phyloP scores from a whole-genome alignment of 495 filamentous ascomycete species.

The Venustampulla echinocandica region DNA sequence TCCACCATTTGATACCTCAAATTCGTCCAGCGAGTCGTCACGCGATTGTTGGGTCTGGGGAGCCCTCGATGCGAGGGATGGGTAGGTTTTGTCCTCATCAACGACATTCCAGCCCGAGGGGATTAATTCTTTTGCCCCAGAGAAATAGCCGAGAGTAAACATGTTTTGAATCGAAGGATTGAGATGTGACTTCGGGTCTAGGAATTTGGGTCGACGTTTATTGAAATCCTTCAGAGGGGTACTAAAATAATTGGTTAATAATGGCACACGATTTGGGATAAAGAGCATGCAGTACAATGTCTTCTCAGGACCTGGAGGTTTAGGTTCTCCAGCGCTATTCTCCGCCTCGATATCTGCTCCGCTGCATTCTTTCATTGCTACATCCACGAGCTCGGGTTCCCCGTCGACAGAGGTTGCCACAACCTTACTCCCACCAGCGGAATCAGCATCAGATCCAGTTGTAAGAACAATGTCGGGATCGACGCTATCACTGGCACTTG shows the following conservation, averaged over 20 bases:
- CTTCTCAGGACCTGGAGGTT: background rate
- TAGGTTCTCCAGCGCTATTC: background rate
- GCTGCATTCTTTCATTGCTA: slow-evolving; percentile 63
- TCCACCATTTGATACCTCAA: slow-evolving; percentile 21
- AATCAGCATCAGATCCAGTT: slow-evolving; percentile 65
- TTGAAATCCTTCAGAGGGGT: slow-evolving; percentile 7
- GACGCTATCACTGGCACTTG: slow-evolving; percentile 37
- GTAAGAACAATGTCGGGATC: slow-evolving; percentile 67
- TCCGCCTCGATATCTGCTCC: background rate
- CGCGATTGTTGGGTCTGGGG: slow-evolving; percentile 23
- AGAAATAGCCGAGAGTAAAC: slow-evolving; percentile 60
- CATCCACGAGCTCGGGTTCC: slow-evolving; percentile 85
- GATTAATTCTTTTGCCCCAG: slow-evolving; percentile 41
- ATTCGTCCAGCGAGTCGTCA: slow-evolving; percentile 19
- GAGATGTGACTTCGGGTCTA: slow-evolving; percentile 12
- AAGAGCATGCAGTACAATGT: background rate
- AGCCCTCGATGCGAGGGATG: slow-evolving; percentile 47
- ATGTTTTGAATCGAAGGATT: slow-evolving; percentile 52
- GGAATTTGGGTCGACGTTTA: slow-evolving; percentile 16
- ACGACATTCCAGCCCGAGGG: slow-evolving; percentile 57
- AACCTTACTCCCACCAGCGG: slow-evolving; percentile 58
- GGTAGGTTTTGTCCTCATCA: slow-evolving; percentile 46
- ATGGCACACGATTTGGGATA: background rate
- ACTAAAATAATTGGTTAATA: background rate
- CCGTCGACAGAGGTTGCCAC: slow-evolving; percentile 72